phyloP scores from a whole-genome alignment of 2,329 filamentous ascomycete species.

The Fusarium azukiicola region DNA sequence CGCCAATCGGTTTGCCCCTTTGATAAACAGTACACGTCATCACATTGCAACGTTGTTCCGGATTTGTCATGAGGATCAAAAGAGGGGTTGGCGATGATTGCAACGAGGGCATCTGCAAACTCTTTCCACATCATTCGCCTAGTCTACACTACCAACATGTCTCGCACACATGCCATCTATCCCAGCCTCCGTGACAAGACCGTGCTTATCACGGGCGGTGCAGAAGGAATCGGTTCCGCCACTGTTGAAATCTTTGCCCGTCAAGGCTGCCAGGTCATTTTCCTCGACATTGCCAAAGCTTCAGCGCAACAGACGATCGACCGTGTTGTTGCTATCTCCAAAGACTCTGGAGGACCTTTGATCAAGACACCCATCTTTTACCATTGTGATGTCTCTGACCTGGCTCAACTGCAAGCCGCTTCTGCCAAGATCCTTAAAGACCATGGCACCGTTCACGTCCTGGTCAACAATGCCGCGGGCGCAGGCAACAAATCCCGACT shows the following conservation, averaged over 20 bases:
- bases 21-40: neutral
- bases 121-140: neutral
- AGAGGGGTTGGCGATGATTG: neutral
- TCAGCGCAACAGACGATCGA: conserved; percentile 55
- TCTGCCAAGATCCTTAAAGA: conserved; percentile 58
- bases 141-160: conserved; percentile 3
- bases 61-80: conserved; percentile 12
- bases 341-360: conserved; percentile 31
- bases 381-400: conserved; percentile 66
- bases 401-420: conserved; percentile 58
- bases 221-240: conserved; percentile 69
- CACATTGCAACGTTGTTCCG: neutral
- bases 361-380: conserved; percentile 60
- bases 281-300: conserved; percentile 65
- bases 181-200: conserved; percentile 65
- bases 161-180: conserved; percentile 59
- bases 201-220: conserved; percentile 70
- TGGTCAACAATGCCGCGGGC: conserved; percentile 90
- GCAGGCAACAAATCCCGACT: conserved; percentile 50
- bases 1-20: neutral
- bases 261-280: conserved; percentile 68
- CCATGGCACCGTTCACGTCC: conserved; percentile 80
- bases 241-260: conserved; percentile 68
- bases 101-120: neutral
- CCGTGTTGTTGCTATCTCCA: conserved; percentile 36